Conservation (phyloP, 345 rosid genomes). For the Moringa oleifera region DNA sequence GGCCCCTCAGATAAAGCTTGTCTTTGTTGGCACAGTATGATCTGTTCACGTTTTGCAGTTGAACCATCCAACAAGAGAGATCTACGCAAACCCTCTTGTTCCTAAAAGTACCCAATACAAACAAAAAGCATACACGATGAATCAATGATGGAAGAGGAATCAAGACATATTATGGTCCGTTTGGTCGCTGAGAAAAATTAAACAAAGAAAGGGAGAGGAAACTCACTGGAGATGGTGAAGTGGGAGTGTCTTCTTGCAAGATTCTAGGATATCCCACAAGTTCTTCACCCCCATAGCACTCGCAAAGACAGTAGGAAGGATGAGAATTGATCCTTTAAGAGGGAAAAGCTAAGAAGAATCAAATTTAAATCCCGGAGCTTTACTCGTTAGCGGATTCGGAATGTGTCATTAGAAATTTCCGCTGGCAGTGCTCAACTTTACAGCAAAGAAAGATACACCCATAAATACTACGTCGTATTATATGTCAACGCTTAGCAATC, state of each 20-base stretch:
- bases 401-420: too few relatives aligned
- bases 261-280: constrained; percentile 79
- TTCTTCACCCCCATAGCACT: constrained; percentile 75
- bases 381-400: too few relatives aligned
- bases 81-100: constrained; percentile 87
- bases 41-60: constrained; percentile 61
- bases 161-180: background rate
- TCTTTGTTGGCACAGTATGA: constrained; percentile 48
- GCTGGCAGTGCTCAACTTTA: too few relatives aligned
- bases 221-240: constrained; percentile 78
- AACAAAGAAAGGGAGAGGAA: background rate
- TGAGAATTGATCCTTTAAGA: background rate
- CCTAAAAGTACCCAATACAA: constrained; percentile 23
- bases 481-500: too few relatives aligned
- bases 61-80: constrained; percentile 97
- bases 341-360: background rate
- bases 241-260: constrained; percentile 85
- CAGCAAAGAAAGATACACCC: too few relatives aligned
- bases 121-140: background rate
- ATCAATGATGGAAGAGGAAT: background rate
- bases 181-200: background rate
- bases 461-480: too few relatives aligned
- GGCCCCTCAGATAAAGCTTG: constrained; percentile 59
- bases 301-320: background rate
- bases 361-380: too few relatives aligned